Conservation (phyloP, 2,329 filamentous ascomycete species). For the Diplodia intermedia region DNA sequence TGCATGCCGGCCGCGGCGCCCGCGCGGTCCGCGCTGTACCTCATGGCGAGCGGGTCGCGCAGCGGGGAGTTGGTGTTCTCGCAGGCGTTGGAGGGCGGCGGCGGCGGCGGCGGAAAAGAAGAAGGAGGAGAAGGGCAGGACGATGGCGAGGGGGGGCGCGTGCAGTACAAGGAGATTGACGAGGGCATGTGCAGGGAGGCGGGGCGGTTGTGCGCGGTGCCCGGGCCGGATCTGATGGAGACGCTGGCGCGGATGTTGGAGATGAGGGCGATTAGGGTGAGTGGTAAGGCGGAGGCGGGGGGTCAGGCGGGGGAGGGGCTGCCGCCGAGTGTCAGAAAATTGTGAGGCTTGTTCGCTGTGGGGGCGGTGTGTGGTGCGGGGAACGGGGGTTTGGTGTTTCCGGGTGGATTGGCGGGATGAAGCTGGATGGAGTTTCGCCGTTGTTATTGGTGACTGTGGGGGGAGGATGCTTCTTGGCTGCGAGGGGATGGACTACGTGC, state of each 20-base stretch:
- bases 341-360: neutral
- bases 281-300: neutral
- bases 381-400: too few species aligned
- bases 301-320: too few species aligned
- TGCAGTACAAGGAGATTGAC: slow-evolving; percentile 41
- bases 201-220: neutral
- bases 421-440: too few species aligned
- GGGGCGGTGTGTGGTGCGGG: too few species aligned
- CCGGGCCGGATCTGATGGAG: neutral
- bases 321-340: slow-evolving; percentile 6
- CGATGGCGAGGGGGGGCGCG: too few species aligned
- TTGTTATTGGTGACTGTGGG: neutral
- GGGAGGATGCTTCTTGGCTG: neutral
- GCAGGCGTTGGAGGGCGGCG: neutral
- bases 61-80: slow-evolving; percentile 43
- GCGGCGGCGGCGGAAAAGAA: neutral
- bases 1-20: slow-evolving; percentile 40
- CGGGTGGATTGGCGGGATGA: too few species aligned
- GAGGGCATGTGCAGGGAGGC: slow-evolving; percentile 34
- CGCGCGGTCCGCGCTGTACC: slow-evolving; percentile 37
- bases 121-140: too few species aligned
- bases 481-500: neutral
- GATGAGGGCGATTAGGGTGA: neutral
- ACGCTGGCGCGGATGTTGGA: neutral
- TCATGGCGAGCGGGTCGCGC: slow-evolving; percentile 42